A percentile compares a stretch with the other conserved stretches of the same genome.
Evolutionary conservation across 2,329 filamentous ascomycete species (phyloP).

Genomic region (Acrodontium crateriforme): DNA sequence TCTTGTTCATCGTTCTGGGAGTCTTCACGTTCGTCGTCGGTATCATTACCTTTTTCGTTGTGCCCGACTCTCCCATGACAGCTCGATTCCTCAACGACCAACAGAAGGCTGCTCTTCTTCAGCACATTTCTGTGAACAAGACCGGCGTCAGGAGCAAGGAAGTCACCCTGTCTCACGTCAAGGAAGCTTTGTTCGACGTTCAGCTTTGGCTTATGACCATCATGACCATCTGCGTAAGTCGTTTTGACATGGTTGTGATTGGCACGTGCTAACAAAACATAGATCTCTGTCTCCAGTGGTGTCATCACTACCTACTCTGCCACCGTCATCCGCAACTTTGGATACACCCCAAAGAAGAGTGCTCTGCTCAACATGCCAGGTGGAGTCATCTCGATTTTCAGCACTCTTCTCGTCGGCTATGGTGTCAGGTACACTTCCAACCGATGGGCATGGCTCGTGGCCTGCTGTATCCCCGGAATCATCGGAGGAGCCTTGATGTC

Average conservation of each 20-base stretch:
- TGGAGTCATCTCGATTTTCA: conserved; percentile 37
- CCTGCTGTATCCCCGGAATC: conserved; percentile 15
- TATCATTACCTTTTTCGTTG: conserved; percentile 16
- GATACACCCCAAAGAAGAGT: conserved; percentile 16
- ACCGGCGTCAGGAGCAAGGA: conserved; percentile 39
- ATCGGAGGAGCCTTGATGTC: conserved; percentile 20
- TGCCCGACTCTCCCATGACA: conserved; percentile 20
- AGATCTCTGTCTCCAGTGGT: conserved; percentile 30
- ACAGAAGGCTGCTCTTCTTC: too few species aligned
- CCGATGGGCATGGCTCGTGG: conserved; percentile 15
- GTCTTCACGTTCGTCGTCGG: conserved; percentile 28
- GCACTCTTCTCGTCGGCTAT: conserved; percentile 14
- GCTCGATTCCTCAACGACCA: conserved; percentile 16
- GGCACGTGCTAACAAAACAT: too few species aligned
- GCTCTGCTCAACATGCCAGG: conserved; percentile 40
- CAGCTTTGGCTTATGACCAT: conserved; percentile 32
- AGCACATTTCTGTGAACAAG: conserved; percentile 33
- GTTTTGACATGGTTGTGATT: too few species aligned
- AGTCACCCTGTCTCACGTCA: conserved; percentile 34
- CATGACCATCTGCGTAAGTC: conserved; percentile 19
- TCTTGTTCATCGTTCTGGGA: conserved; percentile 36
- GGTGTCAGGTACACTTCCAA: conserved; percentile 17
- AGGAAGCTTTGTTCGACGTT: conserved; percentile 31
- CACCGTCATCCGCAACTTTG: conserved; percentile 20
- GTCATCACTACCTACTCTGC: conserved; percentile 26